Evolutionary conservation across 495 filamentous ascomycete genomes (phyloP).

Genomic region (Sabuloglossum arenarium): DNA sequence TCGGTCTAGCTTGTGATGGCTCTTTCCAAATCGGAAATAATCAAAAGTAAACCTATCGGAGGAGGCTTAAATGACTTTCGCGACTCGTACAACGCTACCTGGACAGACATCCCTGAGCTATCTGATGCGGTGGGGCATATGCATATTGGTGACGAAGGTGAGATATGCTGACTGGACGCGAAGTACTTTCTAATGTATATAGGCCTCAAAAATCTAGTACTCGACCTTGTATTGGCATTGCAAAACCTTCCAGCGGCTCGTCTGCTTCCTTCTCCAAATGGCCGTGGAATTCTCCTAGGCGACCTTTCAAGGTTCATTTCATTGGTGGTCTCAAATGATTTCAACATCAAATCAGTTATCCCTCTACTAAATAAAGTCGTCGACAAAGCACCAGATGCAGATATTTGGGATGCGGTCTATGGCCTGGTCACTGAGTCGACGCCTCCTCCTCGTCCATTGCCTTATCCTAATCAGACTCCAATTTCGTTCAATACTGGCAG

Average conservation of each 20-base stretch:
- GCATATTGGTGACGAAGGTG: neutral
- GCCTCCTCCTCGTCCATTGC: neutral
- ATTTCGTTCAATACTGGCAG: constrained; percentile 1
- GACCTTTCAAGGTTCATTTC: neutral
- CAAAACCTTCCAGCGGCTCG: neutral
- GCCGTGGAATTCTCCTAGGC: neutral
- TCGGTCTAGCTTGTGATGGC: too few relatives aligned
- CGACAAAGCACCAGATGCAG: neutral
- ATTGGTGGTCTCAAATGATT: neutral
- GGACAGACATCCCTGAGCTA: neutral
- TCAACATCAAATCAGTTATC: neutral
- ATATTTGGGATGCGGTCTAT: constrained; percentile 1
- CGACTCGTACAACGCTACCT: neutral
- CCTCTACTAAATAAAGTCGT: neutral
- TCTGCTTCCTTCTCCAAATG: neutral
- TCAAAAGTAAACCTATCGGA: too few relatives aligned
- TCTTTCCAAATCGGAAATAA: too few relatives aligned
- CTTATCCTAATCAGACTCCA: neutral
- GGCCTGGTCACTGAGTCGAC: neutral
- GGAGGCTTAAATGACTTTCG: neutral
- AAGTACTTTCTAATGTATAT: neutral
- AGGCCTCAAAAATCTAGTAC: neutral
- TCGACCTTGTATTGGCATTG: neutral
- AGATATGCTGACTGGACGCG: too few relatives aligned
- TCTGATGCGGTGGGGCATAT: neutral